A percentile compares a stretch with the other conserved stretches of the same genome.
phyloP scores from a whole-genome alignment of 306 rosid species.

The Begonia loranthoides region DNA sequence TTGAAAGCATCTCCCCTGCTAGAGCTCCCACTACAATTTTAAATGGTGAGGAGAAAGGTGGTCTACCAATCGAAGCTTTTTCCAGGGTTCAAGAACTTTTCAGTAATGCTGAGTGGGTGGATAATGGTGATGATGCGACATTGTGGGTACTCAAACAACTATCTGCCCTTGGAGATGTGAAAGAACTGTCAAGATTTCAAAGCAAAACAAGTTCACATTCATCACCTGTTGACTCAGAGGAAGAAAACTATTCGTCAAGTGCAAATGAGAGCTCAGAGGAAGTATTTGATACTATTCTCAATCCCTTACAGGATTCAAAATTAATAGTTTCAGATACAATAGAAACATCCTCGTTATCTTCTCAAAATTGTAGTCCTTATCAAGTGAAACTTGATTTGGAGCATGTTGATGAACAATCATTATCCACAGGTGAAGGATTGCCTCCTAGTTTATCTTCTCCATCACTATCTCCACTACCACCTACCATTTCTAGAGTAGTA shows the following conservation, averaged over 20 bases:
- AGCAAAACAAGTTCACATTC: constrained; percentile 59
- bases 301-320: constrained; percentile 38
- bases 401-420: constrained; percentile 18
- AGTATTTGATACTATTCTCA: constrained; percentile 56
- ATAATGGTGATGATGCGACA: constrained; percentile 74
- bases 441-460: constrained; percentile 27
- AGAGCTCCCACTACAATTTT: constrained; percentile 62
- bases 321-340: constrained; percentile 21
- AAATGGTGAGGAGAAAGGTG: constrained; percentile 94
- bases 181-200: constrained; percentile 71
- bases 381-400: constrained; percentile 22
- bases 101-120: constrained; percentile 85
- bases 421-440: constrained; percentile 18
- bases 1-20: constrained; percentile 66
- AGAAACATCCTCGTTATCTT: constrained; percentile 30
- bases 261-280: constrained; percentile 93
- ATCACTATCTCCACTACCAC: constrained; percentile 6
- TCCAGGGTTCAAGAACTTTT: constrained; percentile 96
- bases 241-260: constrained; percentile 79
- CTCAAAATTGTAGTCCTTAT: constrained; percentile 27
- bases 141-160: constrained; percentile 91
- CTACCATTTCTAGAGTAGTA: background rate
- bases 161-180: constrained; percentile 55
- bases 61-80: constrained; percentile 93
- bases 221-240: constrained; percentile 87